These are phyloP conservation scores for Beauveria sp. DNA, from an alignment of 2,329 filamentous ascomycete species.

Conservation along the genomic window DNA sequence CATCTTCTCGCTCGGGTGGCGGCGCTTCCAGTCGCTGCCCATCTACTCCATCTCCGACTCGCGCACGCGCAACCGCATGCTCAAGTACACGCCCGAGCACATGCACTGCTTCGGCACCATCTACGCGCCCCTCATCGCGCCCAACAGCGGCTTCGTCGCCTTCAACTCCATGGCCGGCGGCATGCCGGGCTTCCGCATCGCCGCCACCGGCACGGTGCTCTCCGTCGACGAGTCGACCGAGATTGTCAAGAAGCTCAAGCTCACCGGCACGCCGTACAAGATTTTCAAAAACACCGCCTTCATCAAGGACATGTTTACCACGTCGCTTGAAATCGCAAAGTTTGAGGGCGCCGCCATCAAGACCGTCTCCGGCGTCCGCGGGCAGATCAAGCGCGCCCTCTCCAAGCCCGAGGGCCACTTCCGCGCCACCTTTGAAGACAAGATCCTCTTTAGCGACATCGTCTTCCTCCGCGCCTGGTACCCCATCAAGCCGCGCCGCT, in stretches of 20 bases:
- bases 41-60: conserved; percentile 95
- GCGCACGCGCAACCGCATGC: conserved; percentile 88
- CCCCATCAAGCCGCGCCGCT: conserved; percentile 86
- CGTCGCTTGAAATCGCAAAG: conserved; percentile 88
- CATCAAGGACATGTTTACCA: conserved; percentile 97
- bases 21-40: conserved; percentile 85
- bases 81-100: conserved; percentile 98
- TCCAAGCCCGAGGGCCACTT: conserved; percentile 92
- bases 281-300: conserved; percentile 99
- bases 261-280: conserved; percentile 89
- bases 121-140: conserved; percentile 89
- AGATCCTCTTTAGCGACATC: conserved; percentile 93
- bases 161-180: conserved; percentile 82
- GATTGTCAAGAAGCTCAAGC: conserved; percentile 98
- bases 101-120: conserved; percentile 98
- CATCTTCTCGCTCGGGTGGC: conserved; percentile 95
- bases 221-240: conserved; percentile 93
- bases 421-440: conserved; percentile 97
- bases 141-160: conserved; percentile 91
- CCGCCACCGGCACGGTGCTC: conserved; percentile 87
- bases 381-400: conserved; percentile 94
- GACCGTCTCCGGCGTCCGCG: conserved; percentile 89
- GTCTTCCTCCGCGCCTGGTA: conserved; percentile 97
- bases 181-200: conserved; percentile 85
- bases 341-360: conserved; percentile 95